Evolutionary conservation across 1,284 basidiomycete genomes (phyloP).

Genomic region (Ceratobasidium sp.): DNA sequence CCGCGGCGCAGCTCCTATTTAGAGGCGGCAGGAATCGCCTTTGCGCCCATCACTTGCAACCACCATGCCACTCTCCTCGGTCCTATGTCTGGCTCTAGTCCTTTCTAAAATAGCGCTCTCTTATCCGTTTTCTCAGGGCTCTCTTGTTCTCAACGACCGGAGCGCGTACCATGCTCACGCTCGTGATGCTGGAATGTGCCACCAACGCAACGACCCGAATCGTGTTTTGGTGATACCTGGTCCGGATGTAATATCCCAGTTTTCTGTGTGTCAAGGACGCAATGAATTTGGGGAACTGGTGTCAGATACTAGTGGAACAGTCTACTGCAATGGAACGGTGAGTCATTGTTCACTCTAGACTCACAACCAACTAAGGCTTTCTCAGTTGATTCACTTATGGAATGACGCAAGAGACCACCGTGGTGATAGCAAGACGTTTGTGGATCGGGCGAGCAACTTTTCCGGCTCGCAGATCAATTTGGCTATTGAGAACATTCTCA

Average conservation of each 20-base stretch:
- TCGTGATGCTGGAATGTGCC: constrained; percentile 23
- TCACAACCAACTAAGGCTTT: background rate
- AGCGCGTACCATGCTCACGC: constrained; percentile 10
- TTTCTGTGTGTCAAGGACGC: constrained; percentile 14
- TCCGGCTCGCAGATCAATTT: constrained; percentile 9
- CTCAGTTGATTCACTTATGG: constrained; percentile 16
- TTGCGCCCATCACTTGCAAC: background rate
- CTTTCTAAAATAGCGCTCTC: background rate
- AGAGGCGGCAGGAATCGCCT: background rate
- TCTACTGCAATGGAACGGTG: constrained; percentile 32
- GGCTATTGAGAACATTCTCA: background rate
- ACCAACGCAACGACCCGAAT: background rate
- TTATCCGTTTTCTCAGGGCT: constrained; percentile 1
- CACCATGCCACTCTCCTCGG: background rate
- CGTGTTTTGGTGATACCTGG: constrained; percentile 22
- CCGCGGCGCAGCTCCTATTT: background rate
- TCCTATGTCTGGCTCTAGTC: background rate
- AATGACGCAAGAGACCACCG: constrained; percentile 29
- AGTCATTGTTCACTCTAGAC: background rate
- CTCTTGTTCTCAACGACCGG: constrained; percentile 21
- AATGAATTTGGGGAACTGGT: constrained; percentile 33
- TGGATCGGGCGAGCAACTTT: constrained; percentile 56
- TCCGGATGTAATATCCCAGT: constrained; percentile 6
- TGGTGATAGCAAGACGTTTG: constrained; percentile 85
- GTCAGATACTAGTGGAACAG: constrained; percentile 10